Conservation (phyloP, 2,329 filamentous ascomycete genomes). For the Exophiala mesophila region DNA sequence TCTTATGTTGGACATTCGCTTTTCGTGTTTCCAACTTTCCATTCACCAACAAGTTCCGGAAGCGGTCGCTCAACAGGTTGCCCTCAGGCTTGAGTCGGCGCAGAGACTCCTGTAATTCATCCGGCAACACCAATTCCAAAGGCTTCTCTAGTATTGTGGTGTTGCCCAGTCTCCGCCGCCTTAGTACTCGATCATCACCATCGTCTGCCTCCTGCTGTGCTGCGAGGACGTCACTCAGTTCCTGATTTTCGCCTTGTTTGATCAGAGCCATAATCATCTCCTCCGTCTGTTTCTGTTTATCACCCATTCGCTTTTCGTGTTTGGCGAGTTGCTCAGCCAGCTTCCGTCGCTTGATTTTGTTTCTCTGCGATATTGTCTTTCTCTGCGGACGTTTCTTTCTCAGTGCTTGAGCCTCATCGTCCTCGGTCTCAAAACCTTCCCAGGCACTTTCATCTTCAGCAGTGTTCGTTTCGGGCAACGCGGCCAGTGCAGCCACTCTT, state of each 20-base stretch:
- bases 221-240: slow-evolving; percentile 31
- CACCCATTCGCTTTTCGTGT: slow-evolving; percentile 70
- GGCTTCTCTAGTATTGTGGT: slow-evolving; percentile 64
- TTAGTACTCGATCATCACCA: slow-evolving; percentile 29
- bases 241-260: slow-evolving; percentile 51
- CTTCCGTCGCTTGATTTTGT: slow-evolving; percentile 83
- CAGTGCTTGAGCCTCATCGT: slow-evolving; percentile 63
- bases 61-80: slow-evolving; percentile 88
- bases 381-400: slow-evolving; percentile 72
- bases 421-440: slow-evolving; percentile 81
- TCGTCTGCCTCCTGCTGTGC: slow-evolving; percentile 46
- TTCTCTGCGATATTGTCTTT: slow-evolving; percentile 81
- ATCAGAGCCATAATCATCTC: slow-evolving; percentile 43
- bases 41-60: slow-evolving; percentile 79
- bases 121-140: slow-evolving; percentile 72
- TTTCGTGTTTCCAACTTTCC: slow-evolving; percentile 84
- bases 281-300: slow-evolving; percentile 65
- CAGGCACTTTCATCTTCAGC: slow-evolving; percentile 88
- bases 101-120: slow-evolving; percentile 78
- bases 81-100: slow-evolving; percentile 85
- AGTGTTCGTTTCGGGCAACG: slow-evolving; percentile 68
- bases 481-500: slow-evolving; percentile 65
- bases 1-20: slow-evolving; percentile 73
- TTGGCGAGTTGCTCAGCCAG: slow-evolving; percentile 73
- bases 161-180: slow-evolving; percentile 19